Evolutionary conservation across 2,329 filamentous ascomycete species (phyloP).

Genomic region (Nothophaeocryptopus gaeumannii): DNA sequence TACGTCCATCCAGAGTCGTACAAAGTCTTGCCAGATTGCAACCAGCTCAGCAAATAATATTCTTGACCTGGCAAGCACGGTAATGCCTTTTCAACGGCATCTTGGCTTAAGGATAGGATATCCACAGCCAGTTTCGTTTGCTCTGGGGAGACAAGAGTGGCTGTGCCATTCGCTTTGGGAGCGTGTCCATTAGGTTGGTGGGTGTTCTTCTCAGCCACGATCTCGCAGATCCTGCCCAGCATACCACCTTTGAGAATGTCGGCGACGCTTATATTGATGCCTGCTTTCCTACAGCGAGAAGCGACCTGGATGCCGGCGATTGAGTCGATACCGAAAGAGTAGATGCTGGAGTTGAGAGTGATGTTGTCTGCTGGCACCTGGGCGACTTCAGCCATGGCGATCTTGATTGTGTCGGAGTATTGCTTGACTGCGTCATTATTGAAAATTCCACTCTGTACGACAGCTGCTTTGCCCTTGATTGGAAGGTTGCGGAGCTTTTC

Average conservation of each 20-base stretch:
- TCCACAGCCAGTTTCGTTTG: slow-evolving; percentile 3
- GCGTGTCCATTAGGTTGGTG: neutral
- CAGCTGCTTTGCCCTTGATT: neutral
- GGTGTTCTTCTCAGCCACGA: slow-evolving; percentile 6
- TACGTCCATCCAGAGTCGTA: slow-evolving; percentile 18
- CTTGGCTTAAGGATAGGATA: neutral
- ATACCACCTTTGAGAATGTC: slow-evolving; percentile 18
- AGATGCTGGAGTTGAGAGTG: slow-evolving; percentile 12
- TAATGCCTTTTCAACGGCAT: slow-evolving; percentile 12
- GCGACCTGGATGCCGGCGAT: slow-evolving; percentile 18
- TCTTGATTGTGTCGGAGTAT: slow-evolving; percentile 10
- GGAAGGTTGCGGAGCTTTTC: slow-evolving; percentile 11
- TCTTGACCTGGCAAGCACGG: slow-evolving; percentile 18
- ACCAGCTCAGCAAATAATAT: slow-evolving; percentile 14
- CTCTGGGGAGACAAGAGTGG: slow-evolving; percentile 1
- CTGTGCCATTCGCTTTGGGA: neutral
- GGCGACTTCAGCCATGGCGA: slow-evolving; percentile 17
- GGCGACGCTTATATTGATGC: slow-evolving; percentile 11
- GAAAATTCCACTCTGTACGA: neutral
- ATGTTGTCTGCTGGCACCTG: slow-evolving; percentile 13
- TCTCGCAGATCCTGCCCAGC: slow-evolving; percentile 13
- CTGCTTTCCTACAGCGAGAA: slow-evolving; percentile 13
- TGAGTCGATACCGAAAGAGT: slow-evolving; percentile 18
- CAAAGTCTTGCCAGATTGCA: slow-evolving; percentile 13
- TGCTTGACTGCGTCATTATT: slow-evolving; percentile 5